Evolutionary conservation across 75 land plant species (phyloP).

Genomic region (Pinus albicaulis): DNA sequence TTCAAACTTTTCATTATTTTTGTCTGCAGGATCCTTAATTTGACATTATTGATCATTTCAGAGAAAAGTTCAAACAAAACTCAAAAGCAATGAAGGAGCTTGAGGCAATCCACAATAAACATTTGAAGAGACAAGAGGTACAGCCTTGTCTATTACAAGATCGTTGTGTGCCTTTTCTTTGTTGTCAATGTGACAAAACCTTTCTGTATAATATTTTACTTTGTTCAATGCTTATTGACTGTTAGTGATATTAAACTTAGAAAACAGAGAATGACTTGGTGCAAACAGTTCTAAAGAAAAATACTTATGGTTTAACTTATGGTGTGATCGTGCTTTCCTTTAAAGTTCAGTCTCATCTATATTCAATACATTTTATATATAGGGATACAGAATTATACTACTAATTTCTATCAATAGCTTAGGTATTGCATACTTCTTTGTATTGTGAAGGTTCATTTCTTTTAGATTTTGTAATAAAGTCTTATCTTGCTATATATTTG

Average conservation of each 20-base stretch:
- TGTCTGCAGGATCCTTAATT: background rate
- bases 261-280: background rate
- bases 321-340: background rate
- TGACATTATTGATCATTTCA: slow-evolving; percentile 16
- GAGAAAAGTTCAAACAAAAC: slow-evolving; percentile 68
- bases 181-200: background rate
- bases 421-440: too few species aligned
- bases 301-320: background rate
- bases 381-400: too few species aligned
- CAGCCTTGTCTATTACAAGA: background rate
- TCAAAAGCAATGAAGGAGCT: slow-evolving; percentile 67
- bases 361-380: too few species aligned
- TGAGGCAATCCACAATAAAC: slow-evolving; percentile 60
- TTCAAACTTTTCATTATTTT: background rate
- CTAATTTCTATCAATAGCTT: too few species aligned
- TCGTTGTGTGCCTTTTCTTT: background rate
- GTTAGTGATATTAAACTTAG: background rate
- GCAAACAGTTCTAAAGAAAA: background rate
- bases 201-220: background rate
- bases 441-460: too few species aligned
- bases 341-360: background rate
- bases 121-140: slow-evolving; percentile 83
- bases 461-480: too few species aligned
- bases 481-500: too few species aligned
- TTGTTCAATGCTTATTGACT: background rate